Evolutionary conservation across 1,139 yeast genomes (phyloP), one percentile per base, ranked within the genome.

Genomic region (Yamadazyma epiphylla): DNA sequence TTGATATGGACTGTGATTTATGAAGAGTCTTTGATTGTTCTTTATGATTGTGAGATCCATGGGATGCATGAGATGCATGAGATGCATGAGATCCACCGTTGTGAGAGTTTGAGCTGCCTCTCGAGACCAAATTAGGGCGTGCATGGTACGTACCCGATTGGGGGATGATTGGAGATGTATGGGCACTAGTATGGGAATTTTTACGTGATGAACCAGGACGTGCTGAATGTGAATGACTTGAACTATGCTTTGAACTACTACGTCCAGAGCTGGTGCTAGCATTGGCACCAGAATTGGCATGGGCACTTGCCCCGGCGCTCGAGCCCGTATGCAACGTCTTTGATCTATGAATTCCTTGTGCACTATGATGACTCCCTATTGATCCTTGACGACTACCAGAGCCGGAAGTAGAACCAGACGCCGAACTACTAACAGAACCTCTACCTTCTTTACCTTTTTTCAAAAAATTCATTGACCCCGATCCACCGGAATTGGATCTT

Each of bases 401-500:
- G 7, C 10, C 10, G 20, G 20, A 17, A 10, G 9, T 17, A 10
- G 9, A 7, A 10, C 9, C 10, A 10, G 9, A 7, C 7, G 9
- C 10, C 7, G 20, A 17, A 10, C 9, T 7, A 10, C 10, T 17
- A 7, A 7, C 10, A 17, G 9, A 10, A 17, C 20, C 20, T 10
- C 9, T 7, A 7, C 20, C 20, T 10, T 17, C 20, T 17, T 17
- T 10, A 10, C 10, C 9, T 10, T 17, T 17, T 17, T 17, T 17
- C 20, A 17, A 17, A 17, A 17, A 17, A n/a, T n/a, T n/a, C n/a
- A n/a, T n/a, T 7, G 20, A 7, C 9, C 20, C 20, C 20, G 20
- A 17, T 17, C 20, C 20, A 7, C 20, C 20, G 5, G 43, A 38
- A 10, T 42, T 38, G 8, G 46, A 33, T 23, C 46, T 27, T 3